These are phyloP conservation scores for Isoetes engelmannii DNA, from an alignment of 83 land plant genomes.

Conservation along the genomic window DNA sequence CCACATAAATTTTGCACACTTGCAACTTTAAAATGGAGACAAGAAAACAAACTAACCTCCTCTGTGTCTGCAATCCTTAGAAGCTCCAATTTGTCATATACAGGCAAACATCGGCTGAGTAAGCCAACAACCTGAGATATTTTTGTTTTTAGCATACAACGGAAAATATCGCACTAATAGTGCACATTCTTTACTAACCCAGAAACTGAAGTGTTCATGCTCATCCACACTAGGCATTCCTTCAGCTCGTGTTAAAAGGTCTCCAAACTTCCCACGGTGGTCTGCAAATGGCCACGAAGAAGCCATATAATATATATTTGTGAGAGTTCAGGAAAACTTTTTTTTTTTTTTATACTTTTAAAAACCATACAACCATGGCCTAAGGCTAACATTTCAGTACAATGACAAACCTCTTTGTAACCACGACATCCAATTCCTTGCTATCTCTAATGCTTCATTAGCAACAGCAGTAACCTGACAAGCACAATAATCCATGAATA, in stretches of 20 bases:
- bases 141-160: not conserved
- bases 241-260: conserved; percentile 10
- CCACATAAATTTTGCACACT: too few species aligned
- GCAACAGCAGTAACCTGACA: not conserved
- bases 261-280: not conserved
- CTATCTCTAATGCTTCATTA: not conserved
- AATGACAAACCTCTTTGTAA: not conserved
- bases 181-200: conserved; percentile 7
- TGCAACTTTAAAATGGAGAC: too few species aligned
- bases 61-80: conserved; percentile 16
- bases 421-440: not conserved
- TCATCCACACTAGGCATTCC: conserved; percentile 14
- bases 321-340: not conserved
- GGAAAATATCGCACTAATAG: not conserved
- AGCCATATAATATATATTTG: not conserved
- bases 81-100: conserved; percentile 14
- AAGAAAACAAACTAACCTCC: conserved; percentile 1
- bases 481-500: not conserved
- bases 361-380: not conserved
- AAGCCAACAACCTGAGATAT: conserved; percentile 11
- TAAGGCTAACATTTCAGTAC: not conserved
- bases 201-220: conserved; percentile 22
- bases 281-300: conserved; percentile 1
- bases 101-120: not conserved
- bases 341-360: not conserved